Conservation (phyloP, 164 flowering plant species). For the Umbilicus rupestris region DNA sequence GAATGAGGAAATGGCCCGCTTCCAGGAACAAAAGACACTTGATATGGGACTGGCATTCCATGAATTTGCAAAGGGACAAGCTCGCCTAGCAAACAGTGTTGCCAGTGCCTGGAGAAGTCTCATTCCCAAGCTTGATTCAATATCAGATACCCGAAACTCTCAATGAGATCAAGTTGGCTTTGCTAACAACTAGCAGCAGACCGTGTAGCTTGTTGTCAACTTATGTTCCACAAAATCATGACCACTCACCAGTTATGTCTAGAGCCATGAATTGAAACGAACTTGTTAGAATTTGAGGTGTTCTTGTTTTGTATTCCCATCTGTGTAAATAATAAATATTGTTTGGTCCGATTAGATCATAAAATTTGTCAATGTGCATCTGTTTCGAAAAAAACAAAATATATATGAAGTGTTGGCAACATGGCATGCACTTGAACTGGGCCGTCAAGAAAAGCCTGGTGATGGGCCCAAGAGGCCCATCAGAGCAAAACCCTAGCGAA, state of each 20-base stretch:
- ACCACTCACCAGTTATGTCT: no score
- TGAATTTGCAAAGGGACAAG: constrained; percentile 89
- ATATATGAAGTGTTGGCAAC: no score
- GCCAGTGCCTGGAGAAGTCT: constrained; percentile 92
- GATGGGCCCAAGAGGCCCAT: background rate
- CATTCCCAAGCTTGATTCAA: constrained; percentile 79
- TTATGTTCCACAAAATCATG: no score
- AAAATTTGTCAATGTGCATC: no score
- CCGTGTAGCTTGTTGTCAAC: no score
- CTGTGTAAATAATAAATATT: no score
- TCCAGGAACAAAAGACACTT: constrained; percentile 78
- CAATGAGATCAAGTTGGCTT: background rate
- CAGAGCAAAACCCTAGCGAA: background rate
- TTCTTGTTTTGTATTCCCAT: no score
- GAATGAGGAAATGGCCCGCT: constrained; percentile 74
- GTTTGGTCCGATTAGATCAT: no score
- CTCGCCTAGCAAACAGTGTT: constrained; percentile 61
- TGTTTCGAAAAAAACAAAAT: no score
- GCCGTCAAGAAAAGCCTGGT: no score
- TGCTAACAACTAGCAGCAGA: no score
- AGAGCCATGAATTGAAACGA: background rate
- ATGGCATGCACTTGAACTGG: no score
- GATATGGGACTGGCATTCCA: constrained; percentile 89
- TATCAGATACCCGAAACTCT: background rate
- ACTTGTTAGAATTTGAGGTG: background rate